These are phyloP conservation scores for Lepiota venenata DNA, from an alignment of 768 basidiomycete genomes.

Conservation along the genomic window DNA sequence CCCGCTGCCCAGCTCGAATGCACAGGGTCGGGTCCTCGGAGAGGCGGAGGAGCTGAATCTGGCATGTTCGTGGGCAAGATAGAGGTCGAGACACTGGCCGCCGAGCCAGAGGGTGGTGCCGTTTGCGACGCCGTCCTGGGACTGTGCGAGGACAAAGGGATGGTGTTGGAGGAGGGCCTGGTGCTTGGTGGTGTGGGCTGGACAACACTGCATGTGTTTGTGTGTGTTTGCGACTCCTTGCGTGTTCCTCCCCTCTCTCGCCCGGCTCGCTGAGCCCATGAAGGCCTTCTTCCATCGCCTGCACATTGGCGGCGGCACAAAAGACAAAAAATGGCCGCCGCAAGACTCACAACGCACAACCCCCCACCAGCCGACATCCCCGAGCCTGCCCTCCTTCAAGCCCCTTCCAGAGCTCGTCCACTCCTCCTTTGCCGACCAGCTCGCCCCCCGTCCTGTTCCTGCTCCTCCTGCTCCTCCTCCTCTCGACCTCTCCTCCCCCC, in stretches of 20 bases:
- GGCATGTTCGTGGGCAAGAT: conserved; percentile 41
- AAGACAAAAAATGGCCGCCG: conserved; percentile 74
- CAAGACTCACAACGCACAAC: conserved; percentile 23
- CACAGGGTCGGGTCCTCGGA: conserved; percentile 30
- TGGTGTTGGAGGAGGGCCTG: conserved; percentile 41
- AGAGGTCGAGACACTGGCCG: conserved; percentile 70
- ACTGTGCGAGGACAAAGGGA: conserved; percentile 51
- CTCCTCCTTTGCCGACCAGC: conserved; percentile 29
- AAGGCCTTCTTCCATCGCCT: conserved; percentile 82
- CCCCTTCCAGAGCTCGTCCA: conserved; percentile 68
- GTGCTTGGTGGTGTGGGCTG: conserved; percentile 69
- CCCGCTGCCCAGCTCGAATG: conserved; percentile 80
- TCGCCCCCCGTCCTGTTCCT: conserved; percentile 27
- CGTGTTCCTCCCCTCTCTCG: conserved; percentile 4
- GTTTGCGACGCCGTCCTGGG: conserved; percentile 60
- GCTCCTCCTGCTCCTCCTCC: conserved; percentile 20
- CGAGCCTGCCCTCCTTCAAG: conserved; percentile 56
- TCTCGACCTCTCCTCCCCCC: conserved; percentile 27
- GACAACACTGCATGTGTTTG: conserved; percentile 31
- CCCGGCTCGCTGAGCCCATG: conserved; percentile 44
- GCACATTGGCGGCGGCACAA: conserved; percentile 61
- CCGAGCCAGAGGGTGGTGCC: conserved; percentile 86
- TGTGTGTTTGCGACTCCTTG: conserved; percentile 26
- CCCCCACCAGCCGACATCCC: conserved; percentile 34
- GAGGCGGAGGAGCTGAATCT: conserved; percentile 16